phyloP scores from a whole-genome alignment of 208 protist species.

The Spongospora subterranea region DNA sequence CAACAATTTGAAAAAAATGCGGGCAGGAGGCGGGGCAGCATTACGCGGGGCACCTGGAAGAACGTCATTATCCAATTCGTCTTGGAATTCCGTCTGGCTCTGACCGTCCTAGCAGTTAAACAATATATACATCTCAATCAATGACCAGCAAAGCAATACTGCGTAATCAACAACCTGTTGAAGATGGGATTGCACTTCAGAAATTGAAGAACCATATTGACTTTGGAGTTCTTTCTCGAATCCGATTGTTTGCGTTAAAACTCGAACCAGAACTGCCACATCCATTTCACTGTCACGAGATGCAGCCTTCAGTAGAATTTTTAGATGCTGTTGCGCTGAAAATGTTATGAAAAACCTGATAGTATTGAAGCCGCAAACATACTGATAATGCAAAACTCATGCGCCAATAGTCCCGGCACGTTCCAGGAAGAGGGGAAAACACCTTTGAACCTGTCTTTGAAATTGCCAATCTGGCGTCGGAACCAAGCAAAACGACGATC shows the following conservation, averaged over 20 bases:
- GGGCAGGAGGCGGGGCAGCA: neutral
- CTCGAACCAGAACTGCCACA: neutral
- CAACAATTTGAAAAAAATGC: neutral
- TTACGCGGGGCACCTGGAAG: neutral
- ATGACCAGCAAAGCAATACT: neutral
- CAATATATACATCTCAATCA: neutral
- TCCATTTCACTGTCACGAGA: neutral
- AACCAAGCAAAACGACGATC: constrained; percentile 33
- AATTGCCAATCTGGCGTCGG: neutral
- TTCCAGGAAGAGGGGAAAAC: neutral
- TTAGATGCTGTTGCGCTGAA: constrained; percentile 24
- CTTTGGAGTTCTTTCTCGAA: constrained; percentile 36
- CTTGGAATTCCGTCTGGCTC: neutral
- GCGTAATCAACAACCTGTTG: neutral
- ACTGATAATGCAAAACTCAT: constrained; percentile 31
- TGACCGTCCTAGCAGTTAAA: neutral
- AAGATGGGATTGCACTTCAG: no score
- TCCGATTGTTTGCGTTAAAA: constrained; percentile 26
- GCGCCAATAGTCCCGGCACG: constrained; percentile 5
- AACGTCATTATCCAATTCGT: no score
- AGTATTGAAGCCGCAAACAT: neutral
- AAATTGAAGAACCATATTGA: neutral
- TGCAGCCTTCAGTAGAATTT: neutral
- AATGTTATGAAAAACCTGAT: neutral
- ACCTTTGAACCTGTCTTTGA: constrained; percentile 19